Conservation (phyloP, 2,329 filamentous ascomycete genomes). For the Epichloe sibirici region DNA sequence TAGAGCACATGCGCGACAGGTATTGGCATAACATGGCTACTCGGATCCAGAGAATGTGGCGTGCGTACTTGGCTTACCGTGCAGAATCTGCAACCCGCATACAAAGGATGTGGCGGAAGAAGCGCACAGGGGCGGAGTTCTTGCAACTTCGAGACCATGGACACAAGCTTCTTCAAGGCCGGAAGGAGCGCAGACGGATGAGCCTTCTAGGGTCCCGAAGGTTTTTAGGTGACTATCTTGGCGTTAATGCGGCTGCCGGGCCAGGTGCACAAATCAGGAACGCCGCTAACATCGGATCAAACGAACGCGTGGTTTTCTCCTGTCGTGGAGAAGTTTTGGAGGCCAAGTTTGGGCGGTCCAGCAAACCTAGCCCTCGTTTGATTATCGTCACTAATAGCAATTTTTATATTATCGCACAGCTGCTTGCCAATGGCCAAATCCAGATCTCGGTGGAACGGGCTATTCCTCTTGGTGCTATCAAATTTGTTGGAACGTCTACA, state of each 20-base stretch:
- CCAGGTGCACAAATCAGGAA: constrained; percentile 71
- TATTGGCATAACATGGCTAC: constrained; percentile 99
- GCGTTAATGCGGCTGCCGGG: constrained; percentile 67
- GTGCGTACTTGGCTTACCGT: constrained; percentile 87
- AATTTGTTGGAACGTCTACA: constrained; percentile 70
- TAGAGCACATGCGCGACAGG: constrained; percentile 93
- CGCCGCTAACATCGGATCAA: constrained; percentile 56
- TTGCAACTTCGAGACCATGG: constrained; percentile 80
- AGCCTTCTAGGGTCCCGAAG: constrained; percentile 83
- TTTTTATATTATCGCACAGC: constrained; percentile 81
- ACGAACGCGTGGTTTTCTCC: constrained; percentile 75
- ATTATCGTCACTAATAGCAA: constrained; percentile 75
- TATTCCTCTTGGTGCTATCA: constrained; percentile 76
- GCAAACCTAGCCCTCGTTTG: constrained; percentile 79
- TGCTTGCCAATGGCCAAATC: constrained; percentile 68
- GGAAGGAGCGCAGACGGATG: constrained; percentile 84
- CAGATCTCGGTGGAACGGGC: constrained; percentile 72
- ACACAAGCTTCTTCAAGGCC: constrained; percentile 65
- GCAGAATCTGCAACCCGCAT: constrained; percentile 88
- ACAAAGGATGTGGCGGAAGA: constrained; percentile 90
- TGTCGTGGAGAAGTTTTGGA: constrained; percentile 83
- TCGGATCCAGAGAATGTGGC: constrained; percentile 92
- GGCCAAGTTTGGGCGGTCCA: constrained; percentile 91
- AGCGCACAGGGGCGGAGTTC: constrained; percentile 80
- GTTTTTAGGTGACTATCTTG: constrained; percentile 91